Percentiles rank a stretch among this genome's conserved stretches.
Conservation (phyloP, 176 grass and related monocot genomes). For the Oryza punctata region DNA sequence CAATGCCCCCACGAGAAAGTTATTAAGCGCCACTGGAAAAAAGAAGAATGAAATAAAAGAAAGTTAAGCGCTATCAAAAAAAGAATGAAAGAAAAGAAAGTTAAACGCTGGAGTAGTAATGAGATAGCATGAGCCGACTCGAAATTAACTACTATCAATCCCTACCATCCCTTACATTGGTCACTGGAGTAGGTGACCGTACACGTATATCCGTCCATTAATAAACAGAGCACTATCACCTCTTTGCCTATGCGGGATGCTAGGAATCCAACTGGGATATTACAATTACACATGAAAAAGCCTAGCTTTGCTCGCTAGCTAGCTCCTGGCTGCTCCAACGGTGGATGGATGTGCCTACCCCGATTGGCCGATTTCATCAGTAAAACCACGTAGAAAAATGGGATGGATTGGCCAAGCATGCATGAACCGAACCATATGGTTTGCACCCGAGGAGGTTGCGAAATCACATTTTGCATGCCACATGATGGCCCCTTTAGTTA, state of each 20-base stretch:
- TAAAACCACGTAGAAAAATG: neutral
- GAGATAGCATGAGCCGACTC: neutral
- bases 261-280: no score
- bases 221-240: neutral
- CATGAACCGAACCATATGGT: neutral
- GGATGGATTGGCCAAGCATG: neutral
- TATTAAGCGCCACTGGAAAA: neutral
- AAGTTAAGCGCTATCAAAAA: no score
- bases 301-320: neutral
- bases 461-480: conserved; percentile 23
- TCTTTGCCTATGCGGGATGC: no score
- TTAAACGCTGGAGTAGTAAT: neutral
- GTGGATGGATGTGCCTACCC: no score
- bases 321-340: no score
- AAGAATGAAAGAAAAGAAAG: no score
- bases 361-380: neutral
- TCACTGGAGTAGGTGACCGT: neutral
- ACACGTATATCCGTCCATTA: neutral
- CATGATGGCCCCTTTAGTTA: neutral
- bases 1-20: conserved; percentile 3
- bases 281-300: neutral
- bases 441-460: neutral
- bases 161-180: no score
- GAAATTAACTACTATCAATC: neutral
- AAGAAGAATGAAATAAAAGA: no score